A percentile compares a stretch with the other conserved stretches of the same genome.
These are phyloP conservation scores for Gryganskiella cystojenkinii DNA, from an alignment of 192 early-diverging fungal genomes.

Conservation along the genomic window DNA sequence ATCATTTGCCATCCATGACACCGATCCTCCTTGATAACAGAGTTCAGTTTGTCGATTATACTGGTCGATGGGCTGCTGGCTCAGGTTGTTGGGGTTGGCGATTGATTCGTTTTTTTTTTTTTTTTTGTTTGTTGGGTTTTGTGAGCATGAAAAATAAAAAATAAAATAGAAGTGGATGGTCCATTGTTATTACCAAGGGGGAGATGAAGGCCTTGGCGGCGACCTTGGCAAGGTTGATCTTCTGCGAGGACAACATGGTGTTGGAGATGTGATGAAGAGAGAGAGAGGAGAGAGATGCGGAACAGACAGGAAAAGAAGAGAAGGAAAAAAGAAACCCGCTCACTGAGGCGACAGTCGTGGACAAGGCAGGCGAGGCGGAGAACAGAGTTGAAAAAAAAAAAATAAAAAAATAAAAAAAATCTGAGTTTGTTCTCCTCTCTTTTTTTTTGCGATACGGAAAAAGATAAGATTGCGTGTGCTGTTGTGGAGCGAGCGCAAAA, in stretches of 20 bases:
- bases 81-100: background rate
- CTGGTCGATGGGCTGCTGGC: background rate
- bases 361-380: too few relatives aligned
- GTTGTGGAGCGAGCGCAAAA: background rate
- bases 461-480: slow-evolving; percentile 3
- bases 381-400: background rate
- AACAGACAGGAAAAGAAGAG: background rate
- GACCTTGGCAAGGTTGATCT: slow-evolving; percentile 51
- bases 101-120: background rate
- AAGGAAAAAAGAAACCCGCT: background rate
- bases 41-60: background rate
- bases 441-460: background rate
- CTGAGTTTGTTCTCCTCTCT: too few relatives aligned
- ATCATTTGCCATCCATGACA: too few relatives aligned
- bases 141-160: background rate
- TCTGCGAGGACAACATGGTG: slow-evolving; percentile 43
- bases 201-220: slow-evolving; percentile 49
- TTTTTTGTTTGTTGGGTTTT: slow-evolving; percentile 4
- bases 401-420: background rate
- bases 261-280: background rate
- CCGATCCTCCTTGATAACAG: background rate
- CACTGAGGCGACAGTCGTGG: too few relatives aligned
- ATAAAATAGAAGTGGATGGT: background rate
- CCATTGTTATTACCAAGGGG: slow-evolving; percentile 35
- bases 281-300: background rate